Base-by-base conservation (phyloP, 2,329 filamentous ascomycete genomes). In the Penicillium freii region DNA sequence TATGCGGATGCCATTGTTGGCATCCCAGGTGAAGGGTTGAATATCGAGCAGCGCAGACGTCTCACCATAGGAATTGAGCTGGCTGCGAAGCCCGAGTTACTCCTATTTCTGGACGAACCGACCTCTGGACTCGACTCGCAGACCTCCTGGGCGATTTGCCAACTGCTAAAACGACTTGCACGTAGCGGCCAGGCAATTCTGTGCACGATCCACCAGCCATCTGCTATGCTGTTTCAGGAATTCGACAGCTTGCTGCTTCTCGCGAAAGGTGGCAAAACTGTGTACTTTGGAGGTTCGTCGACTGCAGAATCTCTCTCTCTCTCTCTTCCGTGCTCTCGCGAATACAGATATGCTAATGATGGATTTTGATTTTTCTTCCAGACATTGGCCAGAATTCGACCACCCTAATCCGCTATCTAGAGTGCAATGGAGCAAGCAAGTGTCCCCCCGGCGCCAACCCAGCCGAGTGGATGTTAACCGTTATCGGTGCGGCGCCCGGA, bases 181-280 rank as follows among this genome's bases (percentile, higher is more conserved):
- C 89, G 92, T 71, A 88, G 85, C 59, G 92, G 92, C 19, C 90
- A 93, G 71, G 91, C 92, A 44, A 89, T 96, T 74, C 84, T 96
- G 10, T 96, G 91, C 77, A 96, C 92, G 0, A 96, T 96, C 59
- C 92, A 97, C 72, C 92, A 97, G 73, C 92, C 92, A 7, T 94
- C 90, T 11, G 91, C 91, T 43, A 90, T 94, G 81, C 81, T 96
- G 51, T 96, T 96, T 78, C 89, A 95, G 72, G 87, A 90, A 57
- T 96, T 87, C 46, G 85, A 87, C 59, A 78, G 80, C 0, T 73
- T 87, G 0, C 75, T 87, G 0, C 84, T 88, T 66, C 77, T 88
- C 1, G 83, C 84, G 6, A 80, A 78, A 53, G 85, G 85, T 21
- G 86, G 47, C 10, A 11, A 19, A 7, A 50, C 47, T 5, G 47